These are phyloP conservation scores for Blastobotrys americana DNA, from an alignment of 805 yeast genomes.

Conservation along the genomic window DNA sequence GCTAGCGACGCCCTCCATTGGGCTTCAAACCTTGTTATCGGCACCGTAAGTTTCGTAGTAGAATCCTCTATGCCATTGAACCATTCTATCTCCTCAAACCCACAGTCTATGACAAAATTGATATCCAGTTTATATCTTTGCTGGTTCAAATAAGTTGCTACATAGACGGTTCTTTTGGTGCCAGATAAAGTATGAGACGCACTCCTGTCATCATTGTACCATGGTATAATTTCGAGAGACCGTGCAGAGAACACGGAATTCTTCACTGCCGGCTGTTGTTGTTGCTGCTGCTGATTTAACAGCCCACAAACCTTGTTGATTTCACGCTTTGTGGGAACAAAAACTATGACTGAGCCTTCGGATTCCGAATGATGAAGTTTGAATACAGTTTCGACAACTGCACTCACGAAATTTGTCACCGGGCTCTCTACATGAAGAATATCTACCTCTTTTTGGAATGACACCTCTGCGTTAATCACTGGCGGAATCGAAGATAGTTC, in stretches of 20 bases:
- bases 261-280: no score
- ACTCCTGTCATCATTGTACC: slow-evolving; percentile 1
- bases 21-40: slow-evolving; percentile 55
- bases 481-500: neutral
- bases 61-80: slow-evolving; percentile 59
- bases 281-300: no score
- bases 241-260: slow-evolving; percentile 44
- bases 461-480: neutral
- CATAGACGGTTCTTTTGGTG: slow-evolving; percentile 25
- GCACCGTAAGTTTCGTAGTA: slow-evolving; percentile 35
- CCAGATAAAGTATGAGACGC: neutral
- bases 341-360: slow-evolving; percentile 59
- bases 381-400: neutral
- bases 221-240: neutral
- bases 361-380: neutral
- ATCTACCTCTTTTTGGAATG: neutral
- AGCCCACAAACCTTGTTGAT: slow-evolving; percentile 54
- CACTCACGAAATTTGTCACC: neutral
- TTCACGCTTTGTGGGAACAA: slow-evolving; percentile 53
- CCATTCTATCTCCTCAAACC: slow-evolving; percentile 60
- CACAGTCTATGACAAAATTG: slow-evolving; percentile 65
- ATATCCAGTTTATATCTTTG: slow-evolving; percentile 48
- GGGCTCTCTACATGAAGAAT: neutral
- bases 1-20: slow-evolving; percentile 31
- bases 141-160: slow-evolving; percentile 39